Evolutionary conservation across 208 protist species (phyloP), one percentile per base, ranked within the genome.

Genomic region (Trypanosoma rangeli): DNA sequence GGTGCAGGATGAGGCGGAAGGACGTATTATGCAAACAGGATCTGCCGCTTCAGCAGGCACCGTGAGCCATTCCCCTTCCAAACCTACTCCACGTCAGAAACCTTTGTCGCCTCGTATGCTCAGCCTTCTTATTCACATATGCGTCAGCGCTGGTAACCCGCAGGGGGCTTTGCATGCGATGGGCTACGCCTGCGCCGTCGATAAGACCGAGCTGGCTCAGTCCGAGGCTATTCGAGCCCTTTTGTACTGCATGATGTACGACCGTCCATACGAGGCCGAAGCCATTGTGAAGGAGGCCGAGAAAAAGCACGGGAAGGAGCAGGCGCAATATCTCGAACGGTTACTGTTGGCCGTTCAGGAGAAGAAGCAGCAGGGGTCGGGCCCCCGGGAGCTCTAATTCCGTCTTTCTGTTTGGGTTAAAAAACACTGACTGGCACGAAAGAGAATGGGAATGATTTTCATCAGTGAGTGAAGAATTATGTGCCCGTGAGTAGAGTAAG

Each of bases 191-290:
- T 82, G 85, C 10, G 72, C 72, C 15, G 86, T 80, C 20, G 70
- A 84, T 71, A 87, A 86, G 70, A 84, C 76, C 37, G 85, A 93
- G 75, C 76, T 96, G 57, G 58, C 74, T 3, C 52, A 85, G 26
- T 78, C 88, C 2, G 66, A 78, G 22, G 81, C 92, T 63, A 89
- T 94, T 33, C 76, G 65, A 3, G 86, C 91, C 1, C 35, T 96
- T 26, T 75, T 96, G 10, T 91, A 88, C 65, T 94, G 88, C 64
- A 79, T 91, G 68, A 64, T 80, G 60, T 92, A 94, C 67, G 48
- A 85, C 60, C 80, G 88, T n/a, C 83, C 82, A 3, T 77, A 73
- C 22, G 88, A 96, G 63, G 91, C 86, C 15, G 76, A 89, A 59
- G 79, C 83, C 5, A 85, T 96, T 53, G 80, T 96, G n/a, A 22